Evolutionary conservation across 495 filamentous ascomycete genomes (phyloP), one percentile per base, ranked within the genome.

Genomic region (Corynascus novoguineensis): DNA sequence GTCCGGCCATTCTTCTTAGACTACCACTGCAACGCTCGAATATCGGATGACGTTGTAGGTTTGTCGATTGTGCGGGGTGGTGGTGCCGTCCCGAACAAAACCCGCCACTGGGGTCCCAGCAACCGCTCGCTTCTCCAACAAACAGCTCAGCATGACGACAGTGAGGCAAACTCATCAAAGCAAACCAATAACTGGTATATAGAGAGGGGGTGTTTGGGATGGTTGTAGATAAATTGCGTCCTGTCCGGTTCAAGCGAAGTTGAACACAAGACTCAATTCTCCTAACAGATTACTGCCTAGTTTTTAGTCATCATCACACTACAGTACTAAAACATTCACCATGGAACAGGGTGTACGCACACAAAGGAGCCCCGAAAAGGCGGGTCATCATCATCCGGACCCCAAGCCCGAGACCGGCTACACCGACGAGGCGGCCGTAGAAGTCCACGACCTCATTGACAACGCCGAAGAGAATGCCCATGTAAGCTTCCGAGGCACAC

Each of bases 401-500:
- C 58, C 58, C 35, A 52, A 51, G 53, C 53, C 56, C 8, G 60
- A 62, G 37, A 35, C 54, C 19, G 66, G 66, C 38, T 68, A 68
- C 32, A 64, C 64, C 54, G 66, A 68, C 49, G 57, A 64, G 29
- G 63, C 57, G 27, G 38, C 61, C 21, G 59, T 60, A 47, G 66
- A 68, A 41, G 57, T 56, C 31, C 66, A 68, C 52, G 66, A 68
- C 38, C 28, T 68, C 35, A 68, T 68, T 47, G 61, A 68, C 46
- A 50, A 49, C 17, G 66, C 66, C 48, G 66, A 68, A 56, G 64
- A 68, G 50, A 57, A 66, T 37, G 64, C 66, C 1, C 66, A 68
- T 40, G 65, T 68, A 37, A 22, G 58, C 50, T 29, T 14, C n/a
- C n/a, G n/a, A n/a, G n/a, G n/a, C n/a, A n/a, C n/a, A n/a, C n/a